phyloP scores from a whole-genome alignment of 202 grass and related monocot species.

The Zoysia matrella region DNA sequence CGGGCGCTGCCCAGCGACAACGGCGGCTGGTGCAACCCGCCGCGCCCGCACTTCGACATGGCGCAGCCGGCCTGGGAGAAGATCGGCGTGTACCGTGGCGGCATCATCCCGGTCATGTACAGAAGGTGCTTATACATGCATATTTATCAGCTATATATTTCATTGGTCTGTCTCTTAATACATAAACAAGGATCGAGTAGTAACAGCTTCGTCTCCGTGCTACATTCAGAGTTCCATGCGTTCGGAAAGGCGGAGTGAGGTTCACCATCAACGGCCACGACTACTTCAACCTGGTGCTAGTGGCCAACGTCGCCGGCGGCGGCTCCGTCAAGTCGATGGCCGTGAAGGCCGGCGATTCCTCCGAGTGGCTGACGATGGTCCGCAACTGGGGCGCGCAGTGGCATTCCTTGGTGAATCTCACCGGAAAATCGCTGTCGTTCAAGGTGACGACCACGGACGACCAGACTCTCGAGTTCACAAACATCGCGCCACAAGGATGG shows the following conservation, averaged over 20 bases:
- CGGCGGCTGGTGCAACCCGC: conserved; percentile 65
- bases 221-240: conserved; percentile 60
- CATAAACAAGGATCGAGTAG: no score
- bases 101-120: conserved; percentile 54
- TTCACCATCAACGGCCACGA: conserved; percentile 61
- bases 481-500: conserved; percentile 54
- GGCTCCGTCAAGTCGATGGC: conserved; percentile 61
- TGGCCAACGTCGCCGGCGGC: conserved; percentile 52
- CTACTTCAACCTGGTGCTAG: conserved; percentile 63
- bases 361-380: conserved; percentile 36
- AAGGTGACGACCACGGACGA: conserved; percentile 25
- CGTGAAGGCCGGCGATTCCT: conserved; percentile 33
- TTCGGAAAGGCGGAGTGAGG: conserved; percentile 48
- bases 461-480: conserved; percentile 47
- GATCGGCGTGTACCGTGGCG: conserved; percentile 40
- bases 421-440: conserved; percentile 50
- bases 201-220: no score
- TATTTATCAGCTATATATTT: neutral
- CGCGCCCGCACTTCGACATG: conserved; percentile 58
- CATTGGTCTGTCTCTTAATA: no score
- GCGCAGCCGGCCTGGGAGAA: conserved; percentile 57
- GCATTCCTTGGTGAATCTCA: conserved; percentile 50
- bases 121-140: conserved; percentile 1
- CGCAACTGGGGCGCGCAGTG: conserved; percentile 67
- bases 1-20: conserved; percentile 23